Evolutionary conservation across 208 protist species (phyloP).

Genomic region (Leishmania tropica): DNA sequence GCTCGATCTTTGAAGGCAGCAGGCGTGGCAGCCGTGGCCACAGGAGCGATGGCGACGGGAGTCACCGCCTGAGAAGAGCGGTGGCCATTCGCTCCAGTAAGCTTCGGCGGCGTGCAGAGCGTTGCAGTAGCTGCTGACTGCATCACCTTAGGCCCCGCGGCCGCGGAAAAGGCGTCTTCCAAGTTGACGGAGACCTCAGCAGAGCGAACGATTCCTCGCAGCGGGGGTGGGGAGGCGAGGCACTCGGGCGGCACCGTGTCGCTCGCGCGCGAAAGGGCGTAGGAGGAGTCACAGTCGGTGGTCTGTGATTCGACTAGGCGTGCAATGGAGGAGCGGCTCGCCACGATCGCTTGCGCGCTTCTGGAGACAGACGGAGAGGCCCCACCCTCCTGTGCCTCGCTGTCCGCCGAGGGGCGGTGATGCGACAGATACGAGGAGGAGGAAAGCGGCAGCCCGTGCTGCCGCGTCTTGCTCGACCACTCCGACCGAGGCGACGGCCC

Average conservation of each 20-base stretch:
- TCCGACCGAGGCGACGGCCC: constrained; percentile 13
- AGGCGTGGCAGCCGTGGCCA: not conserved
- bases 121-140: not conserved
- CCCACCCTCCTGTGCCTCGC: not conserved
- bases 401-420: not conserved
- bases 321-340: not conserved
- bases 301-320: not conserved
- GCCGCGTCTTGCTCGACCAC: constrained; percentile 20
- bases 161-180: not conserved
- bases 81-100: not conserved
- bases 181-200: constrained; percentile 1
- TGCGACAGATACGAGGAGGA: not conserved
- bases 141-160: not conserved
- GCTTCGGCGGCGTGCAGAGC: not conserved
- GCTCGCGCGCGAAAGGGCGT: not conserved
- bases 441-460: not conserved
- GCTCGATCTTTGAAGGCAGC: not conserved
- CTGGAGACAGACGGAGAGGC: not conserved
- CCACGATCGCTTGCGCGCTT: not conserved
- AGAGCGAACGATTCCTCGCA: not conserved
- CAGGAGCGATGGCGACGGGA: not conserved
- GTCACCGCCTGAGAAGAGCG: not conserved
- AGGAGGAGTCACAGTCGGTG: not conserved
- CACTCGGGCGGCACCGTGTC: constrained; percentile 5
- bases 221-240: not conserved